Base-by-base conservation (phyloP, 2,329 filamentous ascomycete species). In the Penicillium frequentans region DNA sequence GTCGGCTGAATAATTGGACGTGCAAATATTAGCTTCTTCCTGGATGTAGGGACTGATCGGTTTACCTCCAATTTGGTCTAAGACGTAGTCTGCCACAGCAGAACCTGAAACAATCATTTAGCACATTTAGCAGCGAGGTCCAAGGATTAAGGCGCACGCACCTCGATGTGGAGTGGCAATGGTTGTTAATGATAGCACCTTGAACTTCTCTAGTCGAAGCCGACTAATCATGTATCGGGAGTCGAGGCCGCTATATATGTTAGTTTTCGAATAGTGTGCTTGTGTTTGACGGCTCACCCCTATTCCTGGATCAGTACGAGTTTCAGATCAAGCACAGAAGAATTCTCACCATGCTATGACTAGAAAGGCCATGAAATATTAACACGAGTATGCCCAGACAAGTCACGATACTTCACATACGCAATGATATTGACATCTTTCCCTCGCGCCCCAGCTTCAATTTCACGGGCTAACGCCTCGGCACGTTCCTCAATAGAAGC, bases 121-220 rank as follows among this genome's bases (percentile, higher is more conserved):
- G 16, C 8, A 51, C 13, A 24, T 45, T 42, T 27, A 55, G 5
- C 14, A 58, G 6, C 10, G 56, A 29, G 11, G 27, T 31, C 4
- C 5, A 14, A 5, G 10, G 9, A 14, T 14, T n/a, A 0, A 9
- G 14, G 2, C 35, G 4, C 8, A 68, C 35, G 46, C 13, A 82
- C 82, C 76, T 72, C 81, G 73, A 73, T 88, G 85, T 1, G 85
- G 85, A 14, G 82, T 84, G 3, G 85, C 84, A 56, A 88, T 81
- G 0, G 85, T 87, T 0, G 85, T 87, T 62, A 88, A 70, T 0
- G 84, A 87, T 37, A 92, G 81, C 57, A 96, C 90, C 69, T 90
- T 91, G 62, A 96, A 90, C 50, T 87, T 84, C 3, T 76, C 75
- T 10, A 84, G 84, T 49, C 79, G 78, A 23, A 87, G 72, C 43